These are phyloP conservation scores for Erucastrum elatum DNA, from an alignment of 345 rosid species.

Conservation along the genomic window DNA sequence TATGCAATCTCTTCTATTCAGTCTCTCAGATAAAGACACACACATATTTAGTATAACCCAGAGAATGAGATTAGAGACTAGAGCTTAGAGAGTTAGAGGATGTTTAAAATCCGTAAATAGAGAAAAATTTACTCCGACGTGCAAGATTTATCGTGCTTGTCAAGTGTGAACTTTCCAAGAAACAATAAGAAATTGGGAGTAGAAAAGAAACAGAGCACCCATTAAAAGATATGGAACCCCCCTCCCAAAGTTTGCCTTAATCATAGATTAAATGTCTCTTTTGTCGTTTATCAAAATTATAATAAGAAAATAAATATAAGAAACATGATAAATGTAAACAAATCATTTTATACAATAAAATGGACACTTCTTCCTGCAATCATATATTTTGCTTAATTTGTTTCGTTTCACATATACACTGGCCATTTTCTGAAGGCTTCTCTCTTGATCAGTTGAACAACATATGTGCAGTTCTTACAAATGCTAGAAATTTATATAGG, in stretches of 20 bases:
- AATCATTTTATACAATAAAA: neutral
- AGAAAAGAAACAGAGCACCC: neutral
- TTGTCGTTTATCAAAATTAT: conserved; percentile 29
- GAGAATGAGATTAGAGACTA: neutral
- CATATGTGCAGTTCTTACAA: neutral
- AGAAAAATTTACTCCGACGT: conserved; percentile 3
- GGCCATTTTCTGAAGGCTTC: neutral
- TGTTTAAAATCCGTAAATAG: neutral
- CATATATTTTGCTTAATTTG: neutral
- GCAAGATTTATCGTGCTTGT: conserved; percentile 41
- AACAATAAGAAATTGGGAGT: conserved; percentile 34
- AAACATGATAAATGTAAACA: neutral
- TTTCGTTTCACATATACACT: neutral
- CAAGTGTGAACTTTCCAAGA: conserved; percentile 41
- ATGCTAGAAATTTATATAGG: neutral
- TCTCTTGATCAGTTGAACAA: conserved; percentile 6
- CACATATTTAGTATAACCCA: neutral
- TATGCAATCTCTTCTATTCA: neutral
- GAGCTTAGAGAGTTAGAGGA: neutral
- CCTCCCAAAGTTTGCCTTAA: conserved; percentile 30
- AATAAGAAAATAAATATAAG: neutral
- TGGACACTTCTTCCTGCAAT: neutral
- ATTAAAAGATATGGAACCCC: conserved; percentile 30
- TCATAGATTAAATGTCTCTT: conserved; percentile 43
- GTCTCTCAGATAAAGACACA: neutral